These are phyloP conservation scores for Parietichytrium sp. DNA, from an alignment of 108 stramenopile genomes.

Conservation along the genomic window DNA sequence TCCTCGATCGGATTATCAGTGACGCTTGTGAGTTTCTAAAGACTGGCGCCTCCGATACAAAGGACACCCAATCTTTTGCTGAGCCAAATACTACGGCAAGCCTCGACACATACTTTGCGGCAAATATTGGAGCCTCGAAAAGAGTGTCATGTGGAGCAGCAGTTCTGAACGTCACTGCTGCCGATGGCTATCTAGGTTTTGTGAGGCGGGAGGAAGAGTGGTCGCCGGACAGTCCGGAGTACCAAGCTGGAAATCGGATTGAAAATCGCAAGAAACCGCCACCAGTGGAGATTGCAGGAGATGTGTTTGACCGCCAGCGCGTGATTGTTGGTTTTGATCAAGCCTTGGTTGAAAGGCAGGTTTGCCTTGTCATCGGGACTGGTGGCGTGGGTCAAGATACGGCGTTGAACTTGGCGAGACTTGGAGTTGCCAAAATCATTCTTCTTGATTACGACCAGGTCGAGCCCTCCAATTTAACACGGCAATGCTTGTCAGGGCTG, in stretches of 20 bases:
- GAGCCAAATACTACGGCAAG: neutral
- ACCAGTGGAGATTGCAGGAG: neutral
- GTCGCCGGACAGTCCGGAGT: neutral
- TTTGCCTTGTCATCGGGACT: neutral
- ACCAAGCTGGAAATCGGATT: neutral
- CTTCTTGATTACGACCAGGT: slow-evolving; percentile 14
- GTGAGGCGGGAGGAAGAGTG: slow-evolving; percentile 25
- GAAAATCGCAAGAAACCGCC: slow-evolving; percentile 29
- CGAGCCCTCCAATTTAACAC: slow-evolving; percentile 18
- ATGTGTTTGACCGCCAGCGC: slow-evolving; percentile 29
- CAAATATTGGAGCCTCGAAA: neutral
- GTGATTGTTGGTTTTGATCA: slow-evolving; percentile 32
- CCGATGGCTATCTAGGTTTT: too few relatives aligned
- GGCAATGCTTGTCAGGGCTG: slow-evolving; percentile 11
- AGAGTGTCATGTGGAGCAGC: too few relatives aligned
- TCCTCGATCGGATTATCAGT: neutral
- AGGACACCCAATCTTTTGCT: too few relatives aligned
- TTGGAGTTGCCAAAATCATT: slow-evolving; percentile 23
- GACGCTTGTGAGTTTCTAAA: neutral
- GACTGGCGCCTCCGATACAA: neutral
- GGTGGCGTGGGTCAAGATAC: slow-evolving; percentile 10
- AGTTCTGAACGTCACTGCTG: too few relatives aligned
- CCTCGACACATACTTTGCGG: neutral
- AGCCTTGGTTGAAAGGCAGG: neutral
- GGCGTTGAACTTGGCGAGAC: neutral